Base-by-base conservation (phyloP, 345 rosid species). In the Hibiscus trionum region DNA sequence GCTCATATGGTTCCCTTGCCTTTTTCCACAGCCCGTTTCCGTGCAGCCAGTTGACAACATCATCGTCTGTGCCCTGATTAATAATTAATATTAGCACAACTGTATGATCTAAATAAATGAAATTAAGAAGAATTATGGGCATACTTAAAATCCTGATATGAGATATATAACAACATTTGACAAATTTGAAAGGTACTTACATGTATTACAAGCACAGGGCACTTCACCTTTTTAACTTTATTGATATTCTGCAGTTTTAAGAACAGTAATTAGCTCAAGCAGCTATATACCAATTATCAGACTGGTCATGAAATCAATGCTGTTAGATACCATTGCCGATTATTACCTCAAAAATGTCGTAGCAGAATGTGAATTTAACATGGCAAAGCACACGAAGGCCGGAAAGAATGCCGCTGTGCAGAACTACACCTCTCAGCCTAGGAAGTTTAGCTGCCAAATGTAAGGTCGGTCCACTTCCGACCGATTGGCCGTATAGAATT, bases 351-450 rank as follows among this genome's bases (percentile, higher is more conserved):
- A 90, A 95, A 35, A 95, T 95, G 82, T 95, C 99, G 11, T 87
- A 89, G 77, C 99, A 95, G 77, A 83, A 93, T 53, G 87, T 68
- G 84, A 86, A 93, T 61, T 88, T 95, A 59, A 90, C 97, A 69
- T 95, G 99, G 81, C 99, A 95, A 65, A 95, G 88, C 72, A 95
- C 99, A 7, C 99, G 98, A 61, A 95, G 98, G 72, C 99, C 99
- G 61, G 99, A 96, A 78, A 96, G 98, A 75, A 96, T 96, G 80
- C 93, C 96, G 14, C 99, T 93, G 63, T 96, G 99, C 76, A 96
- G 86, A 79, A 96, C 97, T 29, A 96, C 97, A 11, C 99, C 99
- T 82, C 99, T 87, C 55, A 96, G 85, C 85, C 98, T 82, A 3
- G 98, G 96, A 80, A 93, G 82, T 79, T 96, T 91, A 62, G 96